Conservation (phyloP, 306 rosid species). For the Styphnolobium japonicum region DNA sequence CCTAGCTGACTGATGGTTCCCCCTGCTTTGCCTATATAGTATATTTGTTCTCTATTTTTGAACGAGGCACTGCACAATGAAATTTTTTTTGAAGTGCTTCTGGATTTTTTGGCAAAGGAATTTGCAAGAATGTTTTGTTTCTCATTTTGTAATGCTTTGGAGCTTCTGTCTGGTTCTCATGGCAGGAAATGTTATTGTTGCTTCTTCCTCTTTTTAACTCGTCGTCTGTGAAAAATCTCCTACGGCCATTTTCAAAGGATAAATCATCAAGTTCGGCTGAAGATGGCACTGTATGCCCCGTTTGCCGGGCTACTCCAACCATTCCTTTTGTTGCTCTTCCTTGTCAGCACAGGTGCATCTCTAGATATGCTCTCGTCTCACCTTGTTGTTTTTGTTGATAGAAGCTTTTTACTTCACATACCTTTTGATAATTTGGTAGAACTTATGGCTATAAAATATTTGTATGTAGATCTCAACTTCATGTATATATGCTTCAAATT, state of each 20-base stretch:
- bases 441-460: background rate
- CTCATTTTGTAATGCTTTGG: background rate
- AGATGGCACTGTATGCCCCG: slow-evolving; percentile 70
- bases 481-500: slow-evolving; percentile 10
- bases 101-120: slow-evolving; percentile 10
- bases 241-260: slow-evolving; percentile 83
- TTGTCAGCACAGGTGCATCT: slow-evolving; percentile 85
- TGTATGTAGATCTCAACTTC: background rate
- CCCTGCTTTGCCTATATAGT: too few relatives aligned
- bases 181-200: slow-evolving; percentile 93
- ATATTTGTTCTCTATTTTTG: too few relatives aligned
- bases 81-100: background rate
- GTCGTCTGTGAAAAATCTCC: slow-evolving; percentile 73
- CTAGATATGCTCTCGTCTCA: background rate
- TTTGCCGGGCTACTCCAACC: slow-evolving; percentile 83
- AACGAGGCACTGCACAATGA: too few relatives aligned
- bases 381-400: background rate
- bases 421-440: background rate
- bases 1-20: too few relatives aligned
- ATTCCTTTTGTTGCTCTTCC: slow-evolving; percentile 91
- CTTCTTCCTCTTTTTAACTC: slow-evolving; percentile 98
- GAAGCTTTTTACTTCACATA: background rate
- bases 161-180: slow-evolving; percentile 32
- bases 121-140: background rate
- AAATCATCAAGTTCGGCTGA: slow-evolving; percentile 74